phyloP scores from a whole-genome alignment of 345 rosid species.

The Lenwebbia sp. region DNA sequence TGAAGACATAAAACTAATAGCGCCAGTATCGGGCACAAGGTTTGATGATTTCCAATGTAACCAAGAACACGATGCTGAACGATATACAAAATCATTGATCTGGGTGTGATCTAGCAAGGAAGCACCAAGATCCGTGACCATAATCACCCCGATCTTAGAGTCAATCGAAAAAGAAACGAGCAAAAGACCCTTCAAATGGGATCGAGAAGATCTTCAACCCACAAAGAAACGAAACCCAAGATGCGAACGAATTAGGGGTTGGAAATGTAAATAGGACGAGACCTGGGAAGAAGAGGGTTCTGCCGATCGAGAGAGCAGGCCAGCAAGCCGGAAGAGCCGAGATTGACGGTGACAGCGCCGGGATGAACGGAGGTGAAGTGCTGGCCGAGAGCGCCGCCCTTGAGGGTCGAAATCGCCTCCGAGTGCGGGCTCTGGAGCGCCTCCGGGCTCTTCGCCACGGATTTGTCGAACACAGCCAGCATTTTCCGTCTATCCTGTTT shows the following conservation, averaged over 20 bases:
- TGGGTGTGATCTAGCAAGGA: neutral
- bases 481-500: conserved; percentile 28
- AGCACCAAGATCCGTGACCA: neutral
- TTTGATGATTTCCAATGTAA: too few species aligned
- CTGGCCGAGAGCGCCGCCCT: conserved; percentile 53
- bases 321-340: conserved; percentile 66
- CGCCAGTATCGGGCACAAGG: neutral
- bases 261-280: neutral
- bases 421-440: conserved; percentile 54
- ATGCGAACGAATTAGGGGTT: neutral
- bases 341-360: conserved; percentile 51
- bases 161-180: neutral
- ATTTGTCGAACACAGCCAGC: conserved; percentile 84
- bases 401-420: conserved; percentile 39
- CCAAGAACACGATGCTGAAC: neutral
- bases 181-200: neutral
- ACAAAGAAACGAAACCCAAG: neutral
- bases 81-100: neutral
- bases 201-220: neutral
- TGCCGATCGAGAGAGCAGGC: conserved; percentile 63
- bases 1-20: neutral
- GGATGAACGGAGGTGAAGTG: conserved; percentile 49
- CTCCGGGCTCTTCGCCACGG: conserved; percentile 78
- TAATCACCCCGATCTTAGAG: neutral
- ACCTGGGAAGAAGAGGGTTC: conserved; percentile 94